Evolutionary conservation across 139 green algal genomes (phyloP), one percentile per base, ranked within the genome.

Genomic region (Tetraselmis chui): DNA sequence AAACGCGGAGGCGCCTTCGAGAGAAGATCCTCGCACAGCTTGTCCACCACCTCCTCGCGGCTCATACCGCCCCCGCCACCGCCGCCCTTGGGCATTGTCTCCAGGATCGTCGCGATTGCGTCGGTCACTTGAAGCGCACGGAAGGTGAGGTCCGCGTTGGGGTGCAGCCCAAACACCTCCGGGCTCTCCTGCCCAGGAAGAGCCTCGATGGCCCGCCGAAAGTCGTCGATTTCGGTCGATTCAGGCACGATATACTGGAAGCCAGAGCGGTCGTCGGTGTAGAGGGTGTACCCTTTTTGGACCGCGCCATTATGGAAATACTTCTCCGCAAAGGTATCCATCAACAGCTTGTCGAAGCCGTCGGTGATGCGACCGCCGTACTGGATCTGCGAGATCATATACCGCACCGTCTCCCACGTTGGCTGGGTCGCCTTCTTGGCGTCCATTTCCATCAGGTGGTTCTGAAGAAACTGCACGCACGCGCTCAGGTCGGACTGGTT

Each of bases 331-430:
- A 95, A 98, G 1, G 95, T 97, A 84, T 96, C 88, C 93, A 98
- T 97, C 0, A 97, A 90, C 76, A 97, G 88, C 89, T 93, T 86
- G 87, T 98, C 95, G 80, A 95, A 97, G 87, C 97, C 94, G 86
- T 98, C 95, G 0, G 94, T 98, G 90, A 98, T 98, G 81, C 94
- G 91, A 31, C 95, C 95, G 30, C 94, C 95, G 86, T 98, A 98
- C 91, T 98, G 95, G 87, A 98, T 97, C 76, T 83, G 86, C 27
- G 86, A 88, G 76, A 98, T 89, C 95, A 98, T 97, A 93, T 98
- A 98, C n/a, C 93, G 92, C 59, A 96, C 83, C 23, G 89, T 89
- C 75, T 82, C 82, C 86, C 87, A 93, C 22, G 92, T 94, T 32
- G 91, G 89, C 76, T 90, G 84, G 5, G 32, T 23, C 0, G 87